Conservation (phyloP, 257 asterid genomes). For the Capsicum pubescens region DNA sequence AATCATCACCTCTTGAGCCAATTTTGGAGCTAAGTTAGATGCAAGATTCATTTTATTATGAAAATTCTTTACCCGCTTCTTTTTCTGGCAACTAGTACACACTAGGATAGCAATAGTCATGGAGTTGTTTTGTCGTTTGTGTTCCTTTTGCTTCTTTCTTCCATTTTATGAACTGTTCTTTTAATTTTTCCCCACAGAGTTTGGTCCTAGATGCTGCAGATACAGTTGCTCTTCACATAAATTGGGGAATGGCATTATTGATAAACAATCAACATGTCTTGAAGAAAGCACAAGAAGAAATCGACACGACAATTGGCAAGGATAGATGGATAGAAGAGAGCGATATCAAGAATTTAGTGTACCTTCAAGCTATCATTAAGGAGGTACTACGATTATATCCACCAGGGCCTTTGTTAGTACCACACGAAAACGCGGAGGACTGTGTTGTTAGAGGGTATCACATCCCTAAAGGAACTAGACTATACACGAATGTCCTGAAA, state of each 20-base stretch:
- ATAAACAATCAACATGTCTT: constrained; percentile 2
- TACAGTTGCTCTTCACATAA: constrained; percentile 8
- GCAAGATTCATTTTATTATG: too few relatives aligned
- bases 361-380: constrained; percentile 10
- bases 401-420: constrained; percentile 22
- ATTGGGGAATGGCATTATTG: constrained; percentile 23
- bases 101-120: too few relatives aligned
- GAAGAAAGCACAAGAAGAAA: constrained; percentile 27
- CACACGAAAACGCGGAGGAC: not conserved
- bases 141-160: too few relatives aligned
- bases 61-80: too few relatives aligned
- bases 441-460: constrained; percentile 9
- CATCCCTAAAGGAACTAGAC: constrained; percentile 13
- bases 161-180: too few relatives aligned
- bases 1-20: too few relatives aligned
- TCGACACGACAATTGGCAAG: constrained; percentile 13
- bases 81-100: too few relatives aligned
- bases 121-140: too few relatives aligned
- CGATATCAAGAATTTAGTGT: not conserved
- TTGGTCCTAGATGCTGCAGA: constrained; percentile 26
- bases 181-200: not conserved
- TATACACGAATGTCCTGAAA: not conserved
- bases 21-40: too few relatives aligned
- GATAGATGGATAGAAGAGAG: constrained; percentile 24
- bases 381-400: constrained; percentile 25